Base-by-base conservation (phyloP, 2,329 filamentous ascomycete species). In the Pochonia chlamydosporia region DNA sequence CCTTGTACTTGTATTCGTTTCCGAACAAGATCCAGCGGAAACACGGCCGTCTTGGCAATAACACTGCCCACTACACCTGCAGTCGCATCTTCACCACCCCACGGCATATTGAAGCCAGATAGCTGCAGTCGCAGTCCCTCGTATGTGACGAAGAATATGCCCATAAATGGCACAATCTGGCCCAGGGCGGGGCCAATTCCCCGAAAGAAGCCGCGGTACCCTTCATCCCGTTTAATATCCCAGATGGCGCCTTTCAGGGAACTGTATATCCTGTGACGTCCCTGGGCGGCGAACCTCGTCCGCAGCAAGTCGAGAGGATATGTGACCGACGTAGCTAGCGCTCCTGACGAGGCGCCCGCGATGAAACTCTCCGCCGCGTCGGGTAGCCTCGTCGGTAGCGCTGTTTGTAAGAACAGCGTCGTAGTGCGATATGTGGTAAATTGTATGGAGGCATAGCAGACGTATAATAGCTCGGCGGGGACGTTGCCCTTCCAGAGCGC, bases 401-500 rank as follows among this genome's bases (percentile, higher is more conserved):
- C 64, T 10, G 79, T 64, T 54, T 82, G 77, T 9, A 96, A 76
- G 21, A 82, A 69, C 53, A 88, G 70, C 2, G 87, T 87, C 21
- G 81, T 77, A 44, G 81, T 82, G 48, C 89, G 85, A 72, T 99
- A 99, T 24, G 87, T 76, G 25, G 87, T 85, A 74, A 99, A 99
- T 68, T 99, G 93, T 28, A 88, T 74, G 52, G 87, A 87, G 53
- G 89, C 85, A 70, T 97, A 99, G 65, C 83, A 85, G 55, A 99
- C 77, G 71, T 99, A 99, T 71, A 99, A 83, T 53, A 93, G 71
- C 75, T 97, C 93, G 44, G 93, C 93, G 33, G 93, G 91, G 49
- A 99, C 82, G 64, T 99, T 99, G 63, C 93, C 93, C 74, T 97
- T 97, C 93, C 93, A 99, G 54, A 99, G 78, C 25, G 82, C 87